phyloP scores from a whole-genome alignment of 768 basidiomycete genomes.

The Kwoniella pini region DNA sequence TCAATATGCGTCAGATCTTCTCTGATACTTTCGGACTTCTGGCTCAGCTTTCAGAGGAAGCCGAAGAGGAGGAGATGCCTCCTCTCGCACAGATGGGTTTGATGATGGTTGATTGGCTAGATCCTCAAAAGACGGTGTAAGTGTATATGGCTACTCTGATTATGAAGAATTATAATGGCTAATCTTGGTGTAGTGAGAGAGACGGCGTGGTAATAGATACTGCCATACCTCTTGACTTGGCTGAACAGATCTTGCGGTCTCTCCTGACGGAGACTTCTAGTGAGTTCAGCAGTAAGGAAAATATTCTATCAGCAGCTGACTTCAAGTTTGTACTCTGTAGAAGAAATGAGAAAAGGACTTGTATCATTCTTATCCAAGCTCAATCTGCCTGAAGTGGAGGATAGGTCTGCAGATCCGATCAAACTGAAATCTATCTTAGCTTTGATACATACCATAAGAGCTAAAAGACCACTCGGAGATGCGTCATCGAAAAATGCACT shows the following conservation, averaged over 20 bases:
- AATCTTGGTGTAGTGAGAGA: slow-evolving; percentile 55
- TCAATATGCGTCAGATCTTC: slow-evolving; percentile 62
- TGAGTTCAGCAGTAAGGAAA: slow-evolving; percentile 52
- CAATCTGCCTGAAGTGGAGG: slow-evolving; percentile 64
- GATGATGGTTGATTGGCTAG: slow-evolving; percentile 86
- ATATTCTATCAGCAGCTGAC: no score
- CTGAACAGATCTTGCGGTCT: slow-evolving; percentile 61
- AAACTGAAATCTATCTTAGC: slow-evolving; percentile 15
- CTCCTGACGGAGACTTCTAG: slow-evolving; percentile 62
- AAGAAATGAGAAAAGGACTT: slow-evolving; percentile 65
- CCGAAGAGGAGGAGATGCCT: slow-evolving; percentile 71
- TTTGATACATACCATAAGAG: slow-evolving; percentile 8
- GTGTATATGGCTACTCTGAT: slow-evolving; percentile 20
- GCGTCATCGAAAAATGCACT: slow-evolving; percentile 68
- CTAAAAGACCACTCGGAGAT: slow-evolving; percentile 64
- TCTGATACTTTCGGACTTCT: slow-evolving; percentile 68
- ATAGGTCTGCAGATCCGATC: slow-evolving; percentile 55
- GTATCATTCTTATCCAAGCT: slow-evolving; percentile 67
- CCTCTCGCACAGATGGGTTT: slow-evolving; percentile 69
- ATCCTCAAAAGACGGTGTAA: slow-evolving; percentile 70
- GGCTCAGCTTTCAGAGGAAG: slow-evolving; percentile 62
- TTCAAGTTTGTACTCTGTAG: slow-evolving; percentile 51
- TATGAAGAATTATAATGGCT: neutral
- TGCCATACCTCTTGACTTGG: slow-evolving; percentile 63
- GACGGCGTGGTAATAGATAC: slow-evolving; percentile 55